Evolutionary conservation across 345 rosid species (phyloP).

Genomic region (Rhodamnia argentea): DNA sequence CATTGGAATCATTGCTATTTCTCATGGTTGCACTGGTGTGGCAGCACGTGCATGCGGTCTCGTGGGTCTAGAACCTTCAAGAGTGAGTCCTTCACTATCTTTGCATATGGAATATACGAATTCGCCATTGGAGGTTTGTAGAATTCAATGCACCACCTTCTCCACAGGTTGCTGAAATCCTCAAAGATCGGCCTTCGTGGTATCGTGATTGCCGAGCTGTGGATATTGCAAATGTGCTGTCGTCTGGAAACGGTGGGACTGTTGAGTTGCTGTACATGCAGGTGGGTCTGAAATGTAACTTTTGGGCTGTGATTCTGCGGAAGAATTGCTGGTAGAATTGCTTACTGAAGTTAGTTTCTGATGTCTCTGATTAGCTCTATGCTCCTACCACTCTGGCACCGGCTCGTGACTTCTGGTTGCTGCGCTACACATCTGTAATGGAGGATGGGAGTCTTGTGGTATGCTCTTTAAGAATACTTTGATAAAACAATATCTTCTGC

Average conservation of each 20-base stretch:
- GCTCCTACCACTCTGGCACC: constrained; percentile 98
- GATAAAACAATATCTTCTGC: background rate
- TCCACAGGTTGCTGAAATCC: constrained; percentile 88
- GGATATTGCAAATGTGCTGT: constrained; percentile 74
- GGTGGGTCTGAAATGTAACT: constrained; percentile 20
- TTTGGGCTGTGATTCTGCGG: background rate
- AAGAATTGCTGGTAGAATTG: background rate
- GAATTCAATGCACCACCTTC: background rate
- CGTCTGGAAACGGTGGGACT: constrained; percentile 92
- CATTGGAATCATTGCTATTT: constrained; percentile 99
- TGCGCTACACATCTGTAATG: constrained; percentile 87
- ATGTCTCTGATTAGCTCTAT: constrained; percentile 42
- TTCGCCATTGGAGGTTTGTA: background rate
- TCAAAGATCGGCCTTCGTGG: constrained; percentile 92
- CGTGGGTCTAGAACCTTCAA: constrained; percentile 94
- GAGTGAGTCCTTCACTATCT: constrained; percentile 38
- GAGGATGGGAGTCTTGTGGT: constrained; percentile 99
- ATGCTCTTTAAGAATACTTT: background rate
- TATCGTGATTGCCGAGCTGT: constrained; percentile 88
- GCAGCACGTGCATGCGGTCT: constrained; percentile 99
- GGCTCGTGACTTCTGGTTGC: constrained; percentile 97
- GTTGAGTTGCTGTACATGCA: constrained; percentile 97
- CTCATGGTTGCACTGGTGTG: constrained; percentile 96
- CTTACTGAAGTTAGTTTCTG: background rate
- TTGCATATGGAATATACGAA: background rate